Conservation (phyloP, 179 eudicot genomes). For the Silene coronaria region DNA sequence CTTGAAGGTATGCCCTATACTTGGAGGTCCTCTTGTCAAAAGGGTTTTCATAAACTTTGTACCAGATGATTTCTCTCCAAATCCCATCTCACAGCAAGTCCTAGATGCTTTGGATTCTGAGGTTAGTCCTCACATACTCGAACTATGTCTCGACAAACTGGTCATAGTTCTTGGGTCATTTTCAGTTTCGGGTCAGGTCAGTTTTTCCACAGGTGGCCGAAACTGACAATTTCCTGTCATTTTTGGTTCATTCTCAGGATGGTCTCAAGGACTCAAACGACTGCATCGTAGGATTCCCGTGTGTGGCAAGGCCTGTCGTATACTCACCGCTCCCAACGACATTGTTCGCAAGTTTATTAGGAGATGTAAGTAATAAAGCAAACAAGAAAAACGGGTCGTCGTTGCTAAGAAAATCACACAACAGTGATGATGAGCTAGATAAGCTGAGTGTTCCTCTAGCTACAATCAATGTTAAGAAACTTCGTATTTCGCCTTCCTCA, state of each 20-base stretch:
- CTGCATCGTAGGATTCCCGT: conserved; percentile 46
- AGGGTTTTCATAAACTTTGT: conserved; percentile 22
- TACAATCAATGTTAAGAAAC: conserved; percentile 46
- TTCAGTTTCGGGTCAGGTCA: neutral
- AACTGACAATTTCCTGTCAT: neutral
- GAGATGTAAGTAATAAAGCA: conserved; percentile 44
- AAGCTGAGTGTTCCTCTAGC: conserved; percentile 62
- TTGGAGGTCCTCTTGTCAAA: conserved; percentile 35
- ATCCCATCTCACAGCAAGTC: conserved; percentile 53
- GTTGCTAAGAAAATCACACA: conserved; percentile 62
- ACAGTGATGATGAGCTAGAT: conserved; percentile 89
- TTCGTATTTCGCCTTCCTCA: conserved; percentile 32
- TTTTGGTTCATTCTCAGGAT: conserved; percentile 36
- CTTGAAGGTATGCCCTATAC: conserved; percentile 55
- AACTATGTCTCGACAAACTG: neutral
- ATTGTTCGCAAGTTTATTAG: conserved; percentile 44
- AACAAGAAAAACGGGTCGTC: conserved; percentile 53
- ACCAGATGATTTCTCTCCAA: conserved; percentile 87
- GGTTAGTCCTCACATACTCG: conserved; percentile 40
- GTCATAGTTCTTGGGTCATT: too few species aligned
- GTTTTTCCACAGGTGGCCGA: neutral
- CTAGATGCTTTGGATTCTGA: conserved; percentile 55
- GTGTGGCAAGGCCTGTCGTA: conserved; percentile 48
- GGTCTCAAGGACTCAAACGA: conserved; percentile 31
- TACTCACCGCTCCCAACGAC: conserved; percentile 57